Base-by-base conservation (phyloP, 495 filamentous ascomycete genomes). In the Talaromyces nanjingensis region DNA sequence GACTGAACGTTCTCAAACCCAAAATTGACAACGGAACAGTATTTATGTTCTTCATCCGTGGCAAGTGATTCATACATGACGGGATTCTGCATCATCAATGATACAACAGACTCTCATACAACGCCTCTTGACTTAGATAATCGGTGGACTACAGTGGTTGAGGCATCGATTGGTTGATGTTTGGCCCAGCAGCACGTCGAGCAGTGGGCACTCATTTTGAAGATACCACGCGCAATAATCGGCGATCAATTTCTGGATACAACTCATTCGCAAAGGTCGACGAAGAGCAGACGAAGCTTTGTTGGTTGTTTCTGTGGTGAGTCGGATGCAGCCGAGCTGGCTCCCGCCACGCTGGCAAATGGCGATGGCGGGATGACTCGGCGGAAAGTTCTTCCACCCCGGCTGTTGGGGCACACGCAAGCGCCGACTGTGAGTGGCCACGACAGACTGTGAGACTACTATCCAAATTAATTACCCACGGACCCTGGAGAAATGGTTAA, bases 11-110 rank as follows among this genome's bases (percentile, higher is more conserved):
- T 4, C 6, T 20, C n/a, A 45, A 3, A 18, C n/a, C 45, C 45
- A 49, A 20, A n/a, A 31, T 31, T 31, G 29, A 31, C 18, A 5
- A 0, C 49, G 2, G 24, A 3, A 1, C 49, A 29, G 34, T 49
- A 62, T 62, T 62, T 62, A 52, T 62, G 27, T 20, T 16, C 20
- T 29, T 18, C 2, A 16, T 6, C n/a, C 0, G 60, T 62, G 60
- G 60, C 60, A 33, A 62, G 60, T 54, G 60, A 62, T 62, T 33
- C 29, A 54, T 18, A 20, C 42, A 62, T 62, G 60, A 62, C 60
- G 60, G 29, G 29, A 59, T 37, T 34, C 31, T 37, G 29, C 18
- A 33, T 59, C 56, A 33, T 20, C 39, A 47, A 62, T 62, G 60
- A 62, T 62, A 18, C 6, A 52, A 52, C 25, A 52, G 12, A 20